Base-by-base conservation (phyloP, 1,139 yeast species). In the Wickerhamomyces sp. region DNA sequence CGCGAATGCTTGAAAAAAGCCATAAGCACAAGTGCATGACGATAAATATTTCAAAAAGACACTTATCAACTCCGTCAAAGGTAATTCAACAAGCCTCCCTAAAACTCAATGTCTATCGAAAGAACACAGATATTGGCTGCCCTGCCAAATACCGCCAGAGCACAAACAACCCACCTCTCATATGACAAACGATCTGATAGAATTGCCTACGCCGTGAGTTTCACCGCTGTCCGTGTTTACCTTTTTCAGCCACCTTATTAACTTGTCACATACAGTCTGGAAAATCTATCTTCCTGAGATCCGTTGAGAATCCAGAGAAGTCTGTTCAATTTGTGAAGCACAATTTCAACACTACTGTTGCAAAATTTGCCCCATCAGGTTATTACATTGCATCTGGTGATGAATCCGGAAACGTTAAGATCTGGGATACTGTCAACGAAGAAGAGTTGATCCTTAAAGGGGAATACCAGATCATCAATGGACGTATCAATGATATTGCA, bases 381-480 rank as follows among this genome's bases (percentile, higher is more conserved):
- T 82, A 70, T 58, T 89, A 86, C 58, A 64, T 91, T 22, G 96
- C 96, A 3, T 83, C 95, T 3, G 98, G 96, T 29, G 99, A 91
- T 54, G 87, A 79, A 47, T 63, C 79, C 10, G 98, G 98, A 19
- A 74, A 75, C 41, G 91, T 91, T 31, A 83, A 85, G 48, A 75
- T 91, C 30, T 89, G 97, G 96, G 95, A 87, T 51, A 67, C 77
- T 28, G 72, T 64, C 6, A 70, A 72, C 16, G 76, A 71, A 23
- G 88, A 80, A 41, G 43, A 40, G 25, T 70, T 80, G 38, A 58
- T 68, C 20, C 63, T 86, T 34, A 89, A 89, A 60, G 81, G 89
- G 39, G 96, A 89, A 49, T 86, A 78, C 56, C 86, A 75, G 47
- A 78, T 88, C 23, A 73, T 91, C 42, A 74, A 85, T 26, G 96